phyloP scores from a whole-genome alignment of 345 rosid species.

The Eucalyptus sp. region DNA sequence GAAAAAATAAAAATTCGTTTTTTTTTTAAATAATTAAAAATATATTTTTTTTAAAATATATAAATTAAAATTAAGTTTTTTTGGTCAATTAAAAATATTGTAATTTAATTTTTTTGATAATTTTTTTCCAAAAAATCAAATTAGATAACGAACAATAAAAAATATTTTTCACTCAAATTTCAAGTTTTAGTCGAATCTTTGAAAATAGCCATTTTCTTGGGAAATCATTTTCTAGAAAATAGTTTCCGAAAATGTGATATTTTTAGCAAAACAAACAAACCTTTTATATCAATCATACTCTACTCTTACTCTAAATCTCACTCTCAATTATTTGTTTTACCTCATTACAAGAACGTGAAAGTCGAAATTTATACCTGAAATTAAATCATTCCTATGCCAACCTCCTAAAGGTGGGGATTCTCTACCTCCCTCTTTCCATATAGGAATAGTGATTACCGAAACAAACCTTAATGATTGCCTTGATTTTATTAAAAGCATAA shows the following conservation, averaged over 20 bases:
- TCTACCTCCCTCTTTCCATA: accelerated
- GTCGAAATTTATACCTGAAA: accelerated
- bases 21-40: no score
- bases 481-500: background rate
- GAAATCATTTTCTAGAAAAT: no score
- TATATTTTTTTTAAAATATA: no score
- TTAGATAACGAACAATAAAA: no score
- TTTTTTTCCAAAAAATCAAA: no score
- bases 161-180: no score
- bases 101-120: no score
- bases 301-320: accelerated
- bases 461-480: background rate
- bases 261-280: accelerated
- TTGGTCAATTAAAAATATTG: no score
- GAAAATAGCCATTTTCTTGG: no score
- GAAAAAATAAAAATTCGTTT: no score
- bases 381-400: accelerated
- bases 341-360: accelerated
- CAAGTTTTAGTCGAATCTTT: accelerated
- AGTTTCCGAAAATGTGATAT: accelerated
- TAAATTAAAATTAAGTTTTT: no score
- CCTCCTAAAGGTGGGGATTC: accelerated
- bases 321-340: no score
- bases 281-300: accelerated
- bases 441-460: accelerated